Conservation (phyloP, 2,329 filamentous ascomycete species). For the Polytolypa hystricis region DNA sequence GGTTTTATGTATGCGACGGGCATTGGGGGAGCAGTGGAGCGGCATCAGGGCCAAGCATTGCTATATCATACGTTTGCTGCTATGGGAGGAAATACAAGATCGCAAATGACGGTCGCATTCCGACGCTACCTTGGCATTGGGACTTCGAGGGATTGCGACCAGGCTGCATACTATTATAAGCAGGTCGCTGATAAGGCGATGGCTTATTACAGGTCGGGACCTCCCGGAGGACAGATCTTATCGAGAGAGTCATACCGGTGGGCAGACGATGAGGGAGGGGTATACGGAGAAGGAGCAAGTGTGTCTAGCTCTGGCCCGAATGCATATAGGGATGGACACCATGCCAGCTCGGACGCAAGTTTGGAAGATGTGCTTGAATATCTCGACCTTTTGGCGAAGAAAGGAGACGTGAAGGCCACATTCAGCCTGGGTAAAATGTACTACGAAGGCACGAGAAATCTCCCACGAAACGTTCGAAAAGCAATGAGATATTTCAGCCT, state of each 20-base stretch:
- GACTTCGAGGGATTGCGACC: conserved; percentile 73
- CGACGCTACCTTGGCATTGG: conserved; percentile 78
- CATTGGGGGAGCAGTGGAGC: conserved; percentile 65
- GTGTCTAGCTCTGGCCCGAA: conserved; percentile 77
- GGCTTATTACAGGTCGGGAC: conserved; percentile 74
- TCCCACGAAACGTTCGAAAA: conserved; percentile 60
- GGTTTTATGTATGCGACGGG: conserved; percentile 94
- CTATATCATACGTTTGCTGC: conserved; percentile 94
- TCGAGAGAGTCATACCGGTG: conserved; percentile 70
- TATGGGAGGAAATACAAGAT: conserved; percentile 65
- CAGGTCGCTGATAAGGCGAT: conserved; percentile 88
- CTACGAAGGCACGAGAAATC: conserved; percentile 70
- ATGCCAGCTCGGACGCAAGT: conserved; percentile 73
- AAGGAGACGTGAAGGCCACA: conserved; percentile 78
- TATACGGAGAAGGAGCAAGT: conserved; percentile 92
- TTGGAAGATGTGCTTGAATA: conserved; percentile 94
- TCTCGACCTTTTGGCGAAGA: conserved; percentile 76
- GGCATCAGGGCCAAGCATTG: conserved; percentile 81
- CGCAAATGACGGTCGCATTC: conserved; percentile 89
- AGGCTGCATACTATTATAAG: conserved; percentile 80
- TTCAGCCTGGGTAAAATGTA: conserved; percentile 77
- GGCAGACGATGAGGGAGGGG: conserved; percentile 79
- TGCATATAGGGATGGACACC: conserved; percentile 59
- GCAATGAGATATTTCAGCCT: conserved; percentile 73
- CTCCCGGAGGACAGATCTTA: conserved; percentile 74